These are phyloP conservation scores for Aureobasidium sp. DNA, from an alignment of 2,329 filamentous ascomycete species.

Conservation along the genomic window DNA sequence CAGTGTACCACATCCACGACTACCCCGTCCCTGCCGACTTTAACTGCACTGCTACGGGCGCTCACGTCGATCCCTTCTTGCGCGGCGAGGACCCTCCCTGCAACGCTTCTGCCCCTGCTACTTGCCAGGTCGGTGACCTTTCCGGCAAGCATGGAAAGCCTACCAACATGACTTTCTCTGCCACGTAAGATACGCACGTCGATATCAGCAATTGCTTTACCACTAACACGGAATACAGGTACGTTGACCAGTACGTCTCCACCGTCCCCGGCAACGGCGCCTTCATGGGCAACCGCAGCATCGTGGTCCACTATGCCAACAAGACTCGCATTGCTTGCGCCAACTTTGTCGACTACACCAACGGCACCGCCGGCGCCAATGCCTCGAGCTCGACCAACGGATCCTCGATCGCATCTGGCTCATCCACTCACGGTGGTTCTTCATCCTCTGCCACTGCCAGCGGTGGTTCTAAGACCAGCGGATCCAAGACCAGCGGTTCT, in stretches of 20 bases:
- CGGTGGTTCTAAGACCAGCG: background rate
- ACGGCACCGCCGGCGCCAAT: conserved; percentile 16
- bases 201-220: background rate
- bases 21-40: conserved; percentile 50
- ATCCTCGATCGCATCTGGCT: conserved; percentile 13
- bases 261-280: conserved; percentile 31
- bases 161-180: conserved; percentile 20
- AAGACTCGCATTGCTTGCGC: conserved; percentile 48
- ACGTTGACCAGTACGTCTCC: conserved; percentile 43
- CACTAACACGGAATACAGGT: conserved; percentile 23
- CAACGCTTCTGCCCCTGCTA: conserved; percentile 46
- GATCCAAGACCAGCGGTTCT: conserved; percentile 8
- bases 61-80: conserved; percentile 62
- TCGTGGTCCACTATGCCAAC: conserved; percentile 48
- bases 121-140: conserved; percentile 70
- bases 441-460: conserved; percentile 2
- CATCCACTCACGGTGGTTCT: conserved; percentile 4
- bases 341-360: conserved; percentile 7
- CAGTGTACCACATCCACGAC: conserved; percentile 63
- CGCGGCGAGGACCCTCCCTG: conserved; percentile 57
- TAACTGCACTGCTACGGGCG: conserved; percentile 61
- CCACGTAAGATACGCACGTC: conserved; percentile 19
- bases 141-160: conserved; percentile 65
- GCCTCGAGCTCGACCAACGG: conserved; percentile 14
- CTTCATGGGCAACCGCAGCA: conserved; percentile 46